Conservation (phyloP, 163 green algal species). For the Volvox carteri region DNA sequence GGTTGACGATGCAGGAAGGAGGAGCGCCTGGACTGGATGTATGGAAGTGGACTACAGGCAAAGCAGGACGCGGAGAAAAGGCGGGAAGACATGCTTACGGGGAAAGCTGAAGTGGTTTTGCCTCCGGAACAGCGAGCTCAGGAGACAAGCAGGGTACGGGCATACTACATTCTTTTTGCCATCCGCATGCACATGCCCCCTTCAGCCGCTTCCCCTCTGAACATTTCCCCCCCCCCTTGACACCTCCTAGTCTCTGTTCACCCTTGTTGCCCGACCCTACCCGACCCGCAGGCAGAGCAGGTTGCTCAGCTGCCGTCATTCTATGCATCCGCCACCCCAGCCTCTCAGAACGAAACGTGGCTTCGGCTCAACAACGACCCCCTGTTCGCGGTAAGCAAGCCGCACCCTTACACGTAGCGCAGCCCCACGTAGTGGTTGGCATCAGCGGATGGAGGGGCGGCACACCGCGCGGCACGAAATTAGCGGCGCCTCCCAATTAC, state of each 20-base stretch:
- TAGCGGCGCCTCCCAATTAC: no score
- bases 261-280: no score
- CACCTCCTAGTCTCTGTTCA: no score
- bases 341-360: conserved; percentile 91
- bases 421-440: no score
- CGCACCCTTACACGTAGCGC: no score
- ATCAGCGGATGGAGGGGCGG: no score
- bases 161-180: neutral
- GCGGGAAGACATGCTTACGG: conserved; percentile 76
- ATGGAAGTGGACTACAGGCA: conserved; percentile 83
- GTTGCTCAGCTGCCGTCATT: conserved; percentile 76
- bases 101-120: conserved; percentile 67
- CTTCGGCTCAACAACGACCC: conserved; percentile 90
- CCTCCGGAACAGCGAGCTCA: conserved; percentile 51
- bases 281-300: conserved; percentile 70
- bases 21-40: conserved; percentile 95
- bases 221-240: no score
- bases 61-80: conserved; percentile 85
- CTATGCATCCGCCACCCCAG: conserved; percentile 79
- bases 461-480: no score
- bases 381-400: conserved; percentile 84
- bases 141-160: conserved; percentile 35
- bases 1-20: conserved; percentile 68
- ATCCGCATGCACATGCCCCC: neutral
- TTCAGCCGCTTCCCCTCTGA: neutral